These are phyloP conservation scores for Ophiostoma quercus DNA, from an alignment of 2,329 filamentous ascomycete genomes.

Conservation along the genomic window DNA sequence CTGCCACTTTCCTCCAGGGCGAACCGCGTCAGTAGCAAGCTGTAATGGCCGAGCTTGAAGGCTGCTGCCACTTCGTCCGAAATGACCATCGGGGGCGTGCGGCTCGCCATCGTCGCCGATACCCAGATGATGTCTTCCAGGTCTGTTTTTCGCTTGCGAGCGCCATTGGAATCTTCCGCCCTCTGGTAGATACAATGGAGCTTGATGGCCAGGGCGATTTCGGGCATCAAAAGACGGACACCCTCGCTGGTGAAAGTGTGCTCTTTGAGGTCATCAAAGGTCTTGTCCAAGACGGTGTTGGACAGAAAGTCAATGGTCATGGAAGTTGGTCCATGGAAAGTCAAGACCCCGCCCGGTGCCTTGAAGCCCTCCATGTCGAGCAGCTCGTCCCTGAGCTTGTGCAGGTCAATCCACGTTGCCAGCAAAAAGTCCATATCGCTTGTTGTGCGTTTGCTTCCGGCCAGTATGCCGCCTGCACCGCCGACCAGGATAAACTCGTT, in stretches of 20 bases:
- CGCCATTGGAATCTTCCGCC: neutral
- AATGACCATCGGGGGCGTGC: neutral
- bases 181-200: neutral
- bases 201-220: neutral
- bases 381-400: neutral
- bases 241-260: neutral
- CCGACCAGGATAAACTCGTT: neutral
- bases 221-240: neutral
- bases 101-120: neutral
- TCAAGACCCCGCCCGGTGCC: neutral
- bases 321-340: neutral
- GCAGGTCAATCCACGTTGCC: neutral
- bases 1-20: neutral
- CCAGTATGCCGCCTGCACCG: neutral
- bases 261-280: neutral
- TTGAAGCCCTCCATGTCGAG: neutral
- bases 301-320: constrained; percentile 3
- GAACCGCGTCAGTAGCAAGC: neutral
- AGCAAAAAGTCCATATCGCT: neutral
- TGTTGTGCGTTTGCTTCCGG: neutral
- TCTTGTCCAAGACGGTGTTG: neutral
- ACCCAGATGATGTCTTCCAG: neutral
- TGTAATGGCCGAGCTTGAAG: neutral
- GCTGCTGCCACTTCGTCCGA: neutral
- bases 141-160: neutral